Conservation (phyloP, 352 stramenopile species). For the Globisporangium cederbergense region DNA sequence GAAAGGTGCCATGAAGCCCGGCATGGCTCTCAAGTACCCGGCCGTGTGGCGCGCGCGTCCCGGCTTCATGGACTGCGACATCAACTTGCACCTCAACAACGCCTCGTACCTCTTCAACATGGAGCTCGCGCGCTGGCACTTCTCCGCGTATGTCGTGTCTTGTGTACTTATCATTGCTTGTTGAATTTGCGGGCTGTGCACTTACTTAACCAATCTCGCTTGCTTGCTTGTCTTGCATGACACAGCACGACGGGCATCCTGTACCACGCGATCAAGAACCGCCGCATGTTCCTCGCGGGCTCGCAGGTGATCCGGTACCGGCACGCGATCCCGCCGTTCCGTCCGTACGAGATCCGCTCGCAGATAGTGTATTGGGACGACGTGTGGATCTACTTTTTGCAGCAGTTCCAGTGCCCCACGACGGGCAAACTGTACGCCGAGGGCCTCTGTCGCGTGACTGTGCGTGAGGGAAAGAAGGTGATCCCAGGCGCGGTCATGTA, state of each 20-base stretch:
- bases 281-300: conserved; percentile 52
- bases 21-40: conserved; percentile 62
- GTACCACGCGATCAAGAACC: conserved; percentile 50
- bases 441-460: conserved; percentile 37
- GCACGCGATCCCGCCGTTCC: conserved; percentile 51
- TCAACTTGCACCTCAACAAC: conserved; percentile 88
- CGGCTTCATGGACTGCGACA: conserved; percentile 73
- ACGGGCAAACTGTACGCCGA: conserved; percentile 55
- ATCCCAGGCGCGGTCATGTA: conserved; percentile 28
- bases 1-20: conserved; percentile 37
- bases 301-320: conserved; percentile 67
- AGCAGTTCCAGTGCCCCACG: conserved; percentile 49
- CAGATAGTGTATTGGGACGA: conserved; percentile 55
- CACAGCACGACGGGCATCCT: conserved; percentile 2
- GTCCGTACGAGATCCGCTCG: conserved; percentile 60
- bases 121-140: conserved; percentile 85
- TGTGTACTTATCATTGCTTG: too few species aligned
- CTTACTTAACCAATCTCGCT: too few species aligned
- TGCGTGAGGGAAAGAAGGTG: conserved; percentile 22
- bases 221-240: not conserved
- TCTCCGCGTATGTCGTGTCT: conserved; percentile 46
- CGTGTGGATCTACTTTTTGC: conserved; percentile 58
- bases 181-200: too few species aligned
- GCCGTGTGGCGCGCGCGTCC: conserved; percentile 64
- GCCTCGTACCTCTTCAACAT: conserved; percentile 78